Conservation (phyloP, 73 alveolate species). For the Breviolum minutum region DNA sequence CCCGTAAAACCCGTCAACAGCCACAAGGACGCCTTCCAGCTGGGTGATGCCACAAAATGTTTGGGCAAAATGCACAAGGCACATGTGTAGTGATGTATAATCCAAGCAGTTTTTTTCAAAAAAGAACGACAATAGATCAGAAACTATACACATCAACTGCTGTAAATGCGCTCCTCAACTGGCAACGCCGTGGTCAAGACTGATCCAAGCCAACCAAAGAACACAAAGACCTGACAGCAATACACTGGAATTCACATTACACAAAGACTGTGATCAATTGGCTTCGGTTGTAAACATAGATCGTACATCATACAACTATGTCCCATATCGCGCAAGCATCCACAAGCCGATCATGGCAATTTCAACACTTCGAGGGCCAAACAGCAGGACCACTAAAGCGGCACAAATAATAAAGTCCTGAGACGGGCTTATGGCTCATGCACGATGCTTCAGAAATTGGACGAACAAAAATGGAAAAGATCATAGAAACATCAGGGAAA, state of each 20-base stretch:
- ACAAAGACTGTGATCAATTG: neutral
- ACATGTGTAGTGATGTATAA: no score
- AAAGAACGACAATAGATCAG: no score
- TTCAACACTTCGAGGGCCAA: neutral
- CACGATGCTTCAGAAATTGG: no score
- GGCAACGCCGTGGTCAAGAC: constrained; percentile 88
- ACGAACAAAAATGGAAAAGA: no score
- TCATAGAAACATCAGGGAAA: no score
- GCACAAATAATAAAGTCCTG: constrained; percentile 41
- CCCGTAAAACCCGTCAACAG: constrained; percentile 59
- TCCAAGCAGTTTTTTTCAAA: no score
- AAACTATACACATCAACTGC: neutral
- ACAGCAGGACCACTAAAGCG: constrained; percentile 86
- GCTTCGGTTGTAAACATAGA: no score
- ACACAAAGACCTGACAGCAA: constrained; percentile 35
- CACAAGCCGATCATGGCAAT: no score
- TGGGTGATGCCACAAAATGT: neutral
- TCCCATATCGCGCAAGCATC: no score
- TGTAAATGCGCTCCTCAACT: constrained; percentile 36
- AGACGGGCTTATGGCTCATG: neutral
- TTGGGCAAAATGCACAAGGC: no score
- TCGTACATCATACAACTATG: no score
- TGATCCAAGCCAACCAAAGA: constrained; percentile 83
- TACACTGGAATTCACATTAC: neutral
- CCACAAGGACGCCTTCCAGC: constrained; percentile 63